Evolutionary conservation across 31 red algal genomes (phyloP), one percentile per base, ranked within the genome.

Genomic region (Bonnemaisonia californica): DNA sequence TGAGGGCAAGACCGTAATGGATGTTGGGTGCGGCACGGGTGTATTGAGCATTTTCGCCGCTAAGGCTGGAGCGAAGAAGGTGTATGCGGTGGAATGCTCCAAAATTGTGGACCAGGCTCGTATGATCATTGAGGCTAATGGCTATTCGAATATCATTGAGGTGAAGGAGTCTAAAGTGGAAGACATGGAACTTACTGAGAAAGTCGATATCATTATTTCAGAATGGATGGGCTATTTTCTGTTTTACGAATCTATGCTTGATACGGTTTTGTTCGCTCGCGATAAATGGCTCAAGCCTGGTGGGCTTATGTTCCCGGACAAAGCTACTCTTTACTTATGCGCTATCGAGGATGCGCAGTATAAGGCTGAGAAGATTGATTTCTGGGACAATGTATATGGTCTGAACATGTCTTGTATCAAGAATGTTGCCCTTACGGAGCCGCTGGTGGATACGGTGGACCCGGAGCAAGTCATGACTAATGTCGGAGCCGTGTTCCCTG

Each of bases 211-310:
- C 74, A 98, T 98, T 61, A 91, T 98, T 41, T 94, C 91, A 3
- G 95, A 98, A 60, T 98, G 95, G 95, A 98, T 98, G 95, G 95
- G 95, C 0, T 98, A 98, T 74, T 98, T 98, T 77, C 77, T 98
- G 48, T 94, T 98, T 59, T 98, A 98, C 57, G 95, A 98, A 80
- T 94, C 91, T 31, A 98, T 98, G 95, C 57, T 98, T 34, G 91
- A 98, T 30, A 86, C 91, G 3, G 91, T 98, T 30, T 59, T 98
- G 22, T 98, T 80, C 70, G 95, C 95, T 4, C 61, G 95, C 19
- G 95, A 98, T 56, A 90, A 94, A 56, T 98, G 89, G 84, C 76
- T 98, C 55, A 76, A 80, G 72, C 83, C 91, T 1, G 91, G 91
- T 13, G 95, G 95, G 13, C 86, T 94, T 28, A 86, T 98, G 45